phyloP scores from a whole-genome alignment of 2,329 filamentous ascomycete genomes.

The Bipolaris gigantea region DNA sequence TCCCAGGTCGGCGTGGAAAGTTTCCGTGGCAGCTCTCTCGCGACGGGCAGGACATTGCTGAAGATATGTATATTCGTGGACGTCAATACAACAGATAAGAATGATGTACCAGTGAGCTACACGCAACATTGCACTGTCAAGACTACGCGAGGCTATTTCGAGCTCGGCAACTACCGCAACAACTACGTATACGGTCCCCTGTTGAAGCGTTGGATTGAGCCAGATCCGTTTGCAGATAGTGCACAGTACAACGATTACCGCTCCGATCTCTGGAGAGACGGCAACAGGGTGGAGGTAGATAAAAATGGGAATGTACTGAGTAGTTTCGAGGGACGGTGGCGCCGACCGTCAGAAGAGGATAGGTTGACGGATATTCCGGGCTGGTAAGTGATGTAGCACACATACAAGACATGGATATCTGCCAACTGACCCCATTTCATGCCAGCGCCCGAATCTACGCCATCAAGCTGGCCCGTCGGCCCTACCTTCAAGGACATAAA shows the following conservation, averaged over 20 bases:
- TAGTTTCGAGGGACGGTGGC: neutral
- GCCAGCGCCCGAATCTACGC: neutral
- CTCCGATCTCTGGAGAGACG: constrained; percentile 3
- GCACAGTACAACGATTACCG: constrained; percentile 10
- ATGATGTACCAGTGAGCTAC: neutral
- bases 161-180: constrained; percentile 15
- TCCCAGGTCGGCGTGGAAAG: neutral
- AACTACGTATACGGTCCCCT: constrained; percentile 5
- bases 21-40: neutral
- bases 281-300: neutral
- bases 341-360: neutral
- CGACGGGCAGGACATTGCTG: neutral
- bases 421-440: neutral
- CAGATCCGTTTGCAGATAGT: constrained; percentile 16
- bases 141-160: constrained; percentile 23
- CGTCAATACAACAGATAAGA: neutral
- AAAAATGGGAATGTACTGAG: neutral
- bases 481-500: neutral
- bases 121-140: constrained; percentile 13
- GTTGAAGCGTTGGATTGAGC: constrained; percentile 10
- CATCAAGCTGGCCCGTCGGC: neutral
- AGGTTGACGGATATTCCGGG: neutral
- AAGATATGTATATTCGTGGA: neutral
- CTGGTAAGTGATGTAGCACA: neutral
- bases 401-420: neutral